A percentile compares a stretch with the other conserved stretches of the same genome.
Conservation (phyloP, 2,329 filamentous ascomycete genomes). For the Cytospora piceicola region DNA sequence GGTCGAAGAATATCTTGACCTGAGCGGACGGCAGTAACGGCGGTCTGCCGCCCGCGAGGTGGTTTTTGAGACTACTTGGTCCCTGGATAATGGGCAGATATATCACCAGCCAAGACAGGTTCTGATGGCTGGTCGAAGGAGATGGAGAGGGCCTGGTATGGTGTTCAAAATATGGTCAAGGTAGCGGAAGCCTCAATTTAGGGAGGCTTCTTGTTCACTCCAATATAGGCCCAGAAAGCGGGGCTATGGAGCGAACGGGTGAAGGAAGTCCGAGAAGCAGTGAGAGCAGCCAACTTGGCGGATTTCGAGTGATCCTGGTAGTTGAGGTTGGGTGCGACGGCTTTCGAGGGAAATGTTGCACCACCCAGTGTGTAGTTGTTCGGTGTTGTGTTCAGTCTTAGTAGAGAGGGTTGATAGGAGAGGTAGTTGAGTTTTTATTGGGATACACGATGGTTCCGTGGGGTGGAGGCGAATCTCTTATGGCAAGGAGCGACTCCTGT, state of each 20-base stretch:
- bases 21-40: conserved; percentile 42
- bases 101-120: conserved; percentile 18
- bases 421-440: background rate
- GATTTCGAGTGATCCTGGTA: conserved; percentile 30
- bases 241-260: conserved; percentile 90
- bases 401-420: background rate
- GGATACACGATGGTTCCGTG: conserved; percentile 1
- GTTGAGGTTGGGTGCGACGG: conserved; percentile 3
- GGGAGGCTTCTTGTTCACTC: conserved; percentile 96
- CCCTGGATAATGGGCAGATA: conserved; percentile 7
- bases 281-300: conserved; percentile 46
- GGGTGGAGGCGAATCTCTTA: background rate
- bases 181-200: conserved; percentile 64
- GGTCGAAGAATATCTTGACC: conserved; percentile 29
- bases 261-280: conserved; percentile 70
- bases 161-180: conserved; percentile 5
- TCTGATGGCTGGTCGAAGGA: background rate
- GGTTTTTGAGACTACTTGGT: conserved; percentile 17
- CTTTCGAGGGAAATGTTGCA: background rate
- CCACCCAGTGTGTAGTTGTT: background rate
- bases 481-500: conserved; percentile 2
- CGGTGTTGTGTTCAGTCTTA: background rate
- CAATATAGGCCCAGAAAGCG: conserved; percentile 90
- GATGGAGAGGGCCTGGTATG: background rate
- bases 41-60: conserved; percentile 40